phyloP scores from a whole-genome alignment of 306 rosid species.

The Vigna trinervia region DNA sequence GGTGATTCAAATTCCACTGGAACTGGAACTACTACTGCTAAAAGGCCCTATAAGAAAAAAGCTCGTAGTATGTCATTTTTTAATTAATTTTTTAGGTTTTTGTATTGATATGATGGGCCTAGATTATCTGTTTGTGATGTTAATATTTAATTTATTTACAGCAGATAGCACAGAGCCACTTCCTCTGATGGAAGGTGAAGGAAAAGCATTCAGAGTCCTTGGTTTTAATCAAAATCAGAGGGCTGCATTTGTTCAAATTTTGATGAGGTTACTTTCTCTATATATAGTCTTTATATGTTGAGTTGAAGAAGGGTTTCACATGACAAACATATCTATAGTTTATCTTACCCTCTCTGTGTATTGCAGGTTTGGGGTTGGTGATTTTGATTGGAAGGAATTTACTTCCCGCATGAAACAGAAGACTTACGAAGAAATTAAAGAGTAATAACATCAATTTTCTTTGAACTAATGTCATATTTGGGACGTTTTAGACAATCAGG shows the following conservation, averaged over 20 bases:
- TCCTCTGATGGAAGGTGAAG: constrained; percentile 99
- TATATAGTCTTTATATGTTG: constrained; percentile 22
- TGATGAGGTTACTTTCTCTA: constrained; percentile 78
- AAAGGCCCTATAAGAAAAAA: constrained; percentile 73
- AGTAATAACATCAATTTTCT: constrained; percentile 57
- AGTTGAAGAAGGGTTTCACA: constrained; percentile 39
- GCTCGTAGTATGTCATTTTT: constrained; percentile 64
- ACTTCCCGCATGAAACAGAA: constrained; percentile 88
- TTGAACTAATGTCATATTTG: constrained; percentile 35
- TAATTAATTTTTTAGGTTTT: constrained; percentile 26
- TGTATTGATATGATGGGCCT: constrained; percentile 23
- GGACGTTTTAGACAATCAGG: constrained; percentile 18
- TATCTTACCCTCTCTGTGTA: constrained; percentile 42
- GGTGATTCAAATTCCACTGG: constrained; percentile 83
- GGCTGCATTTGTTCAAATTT: constrained; percentile 89
- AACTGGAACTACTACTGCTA: constrained; percentile 61
- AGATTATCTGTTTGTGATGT: constrained; percentile 25
- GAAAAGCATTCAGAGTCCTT: constrained; percentile 90
- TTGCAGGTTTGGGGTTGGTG: constrained; percentile 94
- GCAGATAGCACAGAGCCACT: constrained; percentile 84
- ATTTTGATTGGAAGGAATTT: constrained; percentile 95
- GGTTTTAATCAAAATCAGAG: constrained; percentile 98
- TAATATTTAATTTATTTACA: constrained; percentile 48
- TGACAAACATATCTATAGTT: constrained; percentile 42
- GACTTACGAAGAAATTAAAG: constrained; percentile 85